phyloP scores from a whole-genome alignment of 352 stramenopile species.

The Phytophthora cactorum region DNA sequence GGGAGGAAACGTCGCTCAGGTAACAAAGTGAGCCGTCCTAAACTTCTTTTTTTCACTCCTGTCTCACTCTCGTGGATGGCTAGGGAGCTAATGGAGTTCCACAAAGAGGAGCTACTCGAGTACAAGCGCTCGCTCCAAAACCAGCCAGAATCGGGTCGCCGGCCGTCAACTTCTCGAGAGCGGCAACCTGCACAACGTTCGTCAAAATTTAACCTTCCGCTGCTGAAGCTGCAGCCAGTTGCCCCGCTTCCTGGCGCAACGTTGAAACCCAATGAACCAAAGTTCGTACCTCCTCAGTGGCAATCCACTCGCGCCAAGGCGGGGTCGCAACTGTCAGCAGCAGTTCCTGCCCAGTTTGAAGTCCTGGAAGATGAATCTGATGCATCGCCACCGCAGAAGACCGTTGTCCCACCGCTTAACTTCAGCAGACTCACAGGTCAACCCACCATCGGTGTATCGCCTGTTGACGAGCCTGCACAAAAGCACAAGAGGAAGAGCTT shows the following conservation, averaged over 20 bases:
- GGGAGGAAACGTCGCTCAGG: slow-evolving; percentile 52
- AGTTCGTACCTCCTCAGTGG: slow-evolving; percentile 51
- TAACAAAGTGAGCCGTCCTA: slow-evolving; percentile 11
- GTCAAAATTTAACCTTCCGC: slow-evolving; percentile 30
- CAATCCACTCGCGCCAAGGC: slow-evolving; percentile 63
- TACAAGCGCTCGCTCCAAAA: slow-evolving; percentile 47
- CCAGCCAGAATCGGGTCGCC: slow-evolving; percentile 15
- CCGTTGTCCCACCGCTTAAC: slow-evolving; percentile 35
- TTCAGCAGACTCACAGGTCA: slow-evolving; percentile 29
- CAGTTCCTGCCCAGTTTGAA: slow-evolving; percentile 11
- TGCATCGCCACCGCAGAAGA: slow-evolving; percentile 8
- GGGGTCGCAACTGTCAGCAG: slow-evolving; percentile 10
- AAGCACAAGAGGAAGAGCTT: slow-evolving; percentile 56
- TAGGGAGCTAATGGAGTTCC: slow-evolving; percentile 71
- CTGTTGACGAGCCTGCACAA: slow-evolving; percentile 23
- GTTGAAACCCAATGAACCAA: slow-evolving; percentile 17
- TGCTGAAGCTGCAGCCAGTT: slow-evolving; percentile 29
- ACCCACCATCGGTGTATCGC: slow-evolving; percentile 5
- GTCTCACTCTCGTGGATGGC: not conserved
- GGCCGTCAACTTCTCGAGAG: slow-evolving; percentile 13
- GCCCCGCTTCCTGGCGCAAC: slow-evolving; percentile 17
- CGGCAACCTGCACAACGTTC: slow-evolving; percentile 14
- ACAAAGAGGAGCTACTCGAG: slow-evolving; percentile 77
- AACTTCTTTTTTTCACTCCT: not conserved
- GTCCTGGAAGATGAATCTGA: slow-evolving; percentile 4